A percentile compares a stretch with the other conserved stretches of the same genome.
Conservation (phyloP, 139 green algal species). For the Marvania coccoides region DNA sequence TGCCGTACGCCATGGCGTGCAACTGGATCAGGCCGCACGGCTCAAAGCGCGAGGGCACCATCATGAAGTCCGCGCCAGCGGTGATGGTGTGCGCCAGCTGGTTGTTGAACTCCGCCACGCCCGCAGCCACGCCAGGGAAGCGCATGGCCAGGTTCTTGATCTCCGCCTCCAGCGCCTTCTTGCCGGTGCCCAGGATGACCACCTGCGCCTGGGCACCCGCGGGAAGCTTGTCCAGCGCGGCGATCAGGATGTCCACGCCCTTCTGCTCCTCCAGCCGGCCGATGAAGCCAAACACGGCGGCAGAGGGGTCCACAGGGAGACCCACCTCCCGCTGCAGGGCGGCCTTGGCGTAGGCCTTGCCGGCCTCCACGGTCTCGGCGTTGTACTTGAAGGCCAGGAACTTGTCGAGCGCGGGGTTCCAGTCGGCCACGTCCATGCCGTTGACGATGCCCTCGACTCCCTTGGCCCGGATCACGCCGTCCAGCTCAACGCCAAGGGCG, state of each 20-base stretch:
- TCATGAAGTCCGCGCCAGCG: conserved; percentile 89
- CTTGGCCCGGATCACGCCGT: conserved; percentile 53
- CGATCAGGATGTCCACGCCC: conserved; percentile 94
- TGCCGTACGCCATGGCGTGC: conserved; percentile 89
- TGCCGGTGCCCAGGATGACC: conserved; percentile 93
- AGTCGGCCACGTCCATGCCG: conserved; percentile 95
- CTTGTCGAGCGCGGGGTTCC: conserved; percentile 91
- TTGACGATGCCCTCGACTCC: conserved; percentile 97
- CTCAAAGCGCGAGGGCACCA: conserved; percentile 97
- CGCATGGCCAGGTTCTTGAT: conserved; percentile 73
- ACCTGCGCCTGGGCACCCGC: conserved; percentile 51
- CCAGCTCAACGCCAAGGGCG: conserved; percentile 83
- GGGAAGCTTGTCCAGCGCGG: conserved; percentile 72
- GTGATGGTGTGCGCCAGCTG: conserved; percentile 92
- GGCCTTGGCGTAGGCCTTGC: conserved; percentile 89
- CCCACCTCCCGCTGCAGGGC: conserved; percentile 68
- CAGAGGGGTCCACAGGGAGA: conserved; percentile 65
- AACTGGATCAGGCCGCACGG: conserved; percentile 97
- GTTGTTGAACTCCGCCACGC: conserved; percentile 84
- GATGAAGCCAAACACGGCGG: conserved; percentile 88
- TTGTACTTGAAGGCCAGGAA: conserved; percentile 93
- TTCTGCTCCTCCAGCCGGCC: conserved; percentile 98
- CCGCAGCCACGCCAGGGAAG: conserved; percentile 58
- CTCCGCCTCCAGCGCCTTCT: conserved; percentile 73
- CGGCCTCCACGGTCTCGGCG: conserved; percentile 62